Conservation (phyloP, 2,329 filamentous ascomycete species). For the Nannizziopsis arthrosporioides region DNA sequence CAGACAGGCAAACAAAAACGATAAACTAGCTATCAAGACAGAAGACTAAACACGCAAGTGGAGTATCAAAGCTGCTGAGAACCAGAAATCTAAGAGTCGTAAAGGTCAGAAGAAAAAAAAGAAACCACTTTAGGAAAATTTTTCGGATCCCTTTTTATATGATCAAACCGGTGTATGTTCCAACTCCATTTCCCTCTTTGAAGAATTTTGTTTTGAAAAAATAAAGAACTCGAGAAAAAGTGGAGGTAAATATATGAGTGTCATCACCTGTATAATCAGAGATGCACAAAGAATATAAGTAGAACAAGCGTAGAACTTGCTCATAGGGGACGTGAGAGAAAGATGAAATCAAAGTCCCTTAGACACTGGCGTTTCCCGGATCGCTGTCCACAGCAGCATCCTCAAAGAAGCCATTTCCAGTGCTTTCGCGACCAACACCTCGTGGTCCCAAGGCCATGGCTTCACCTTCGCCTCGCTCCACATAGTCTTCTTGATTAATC, state of each 20-base stretch:
- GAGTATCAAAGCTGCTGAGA: not conserved
- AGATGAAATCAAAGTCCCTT: not conserved
- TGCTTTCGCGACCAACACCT: slow-evolving; percentile 22
- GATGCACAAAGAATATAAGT: not conserved
- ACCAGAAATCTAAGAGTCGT: slow-evolving; percentile 7
- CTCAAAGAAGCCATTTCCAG: slow-evolving; percentile 30
- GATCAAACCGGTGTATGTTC: not conserved
- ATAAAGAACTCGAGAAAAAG: not conserved
- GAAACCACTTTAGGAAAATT: not conserved
- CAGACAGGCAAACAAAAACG: not conserved
- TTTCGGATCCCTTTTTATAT: slow-evolving; percentile 2
- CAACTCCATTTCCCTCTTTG: slow-evolving; percentile 6
- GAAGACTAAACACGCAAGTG: not conserved
- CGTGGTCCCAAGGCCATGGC: slow-evolving; percentile 29
- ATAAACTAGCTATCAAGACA: not conserved
- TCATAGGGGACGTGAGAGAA: not conserved
- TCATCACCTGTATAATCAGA: slow-evolving; percentile 5
- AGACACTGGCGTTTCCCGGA: slow-evolving; percentile 34
- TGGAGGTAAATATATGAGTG: not conserved
- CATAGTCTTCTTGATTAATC: slow-evolving; percentile 41
- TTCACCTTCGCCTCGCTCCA: slow-evolving; percentile 35
- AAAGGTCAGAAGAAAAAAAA: too few relatives aligned
- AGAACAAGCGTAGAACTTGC: not conserved
- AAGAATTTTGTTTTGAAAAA: not conserved
- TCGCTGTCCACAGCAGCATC: slow-evolving; percentile 35